phyloP scores from a whole-genome alignment of 352 stramenopile genomes.

The Pilasporangium apinafurcum region DNA sequence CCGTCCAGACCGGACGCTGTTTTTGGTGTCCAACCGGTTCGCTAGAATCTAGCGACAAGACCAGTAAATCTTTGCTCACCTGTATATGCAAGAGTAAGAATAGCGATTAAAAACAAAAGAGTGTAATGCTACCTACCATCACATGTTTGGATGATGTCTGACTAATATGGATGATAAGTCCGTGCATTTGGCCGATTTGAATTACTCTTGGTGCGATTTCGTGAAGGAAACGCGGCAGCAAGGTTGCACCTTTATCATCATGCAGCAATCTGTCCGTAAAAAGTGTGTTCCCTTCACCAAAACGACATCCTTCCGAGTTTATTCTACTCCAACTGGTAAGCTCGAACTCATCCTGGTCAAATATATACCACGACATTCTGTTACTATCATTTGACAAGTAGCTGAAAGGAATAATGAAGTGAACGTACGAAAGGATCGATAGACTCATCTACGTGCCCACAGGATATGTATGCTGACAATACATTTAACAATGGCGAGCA shows the following conservation, averaged over 20 bases:
- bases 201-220: conserved; percentile 12
- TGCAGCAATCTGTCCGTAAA: too few species aligned
- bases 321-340: conserved; percentile 34
- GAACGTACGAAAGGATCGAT: conserved; percentile 52
- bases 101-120: too few species aligned
- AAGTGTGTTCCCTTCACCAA: too few species aligned
- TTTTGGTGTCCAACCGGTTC: too few species aligned
- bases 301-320: too few species aligned
- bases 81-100: too few species aligned
- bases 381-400: background rate
- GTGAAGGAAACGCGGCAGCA: conserved; percentile 30
- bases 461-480: conserved; percentile 41
- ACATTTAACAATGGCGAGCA: conserved; percentile 42
- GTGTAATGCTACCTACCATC: conserved; percentile 8
- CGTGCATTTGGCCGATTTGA: conserved; percentile 31
- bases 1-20: too few species aligned
- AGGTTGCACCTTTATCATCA: conserved; percentile 8
- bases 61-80: too few species aligned
- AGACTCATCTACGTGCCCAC: conserved; percentile 28
- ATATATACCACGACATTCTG: background rate
- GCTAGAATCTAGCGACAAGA: too few species aligned
- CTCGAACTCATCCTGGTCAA: conserved; percentile 36
- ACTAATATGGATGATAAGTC: conserved; percentile 24
- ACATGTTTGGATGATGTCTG: conserved; percentile 12
- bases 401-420: background rate